Percentiles rank a stretch among this genome's conserved stretches.
Conservation (phyloP, 2,329 filamentous ascomycete genomes). For the Didymella pomorum region DNA sequence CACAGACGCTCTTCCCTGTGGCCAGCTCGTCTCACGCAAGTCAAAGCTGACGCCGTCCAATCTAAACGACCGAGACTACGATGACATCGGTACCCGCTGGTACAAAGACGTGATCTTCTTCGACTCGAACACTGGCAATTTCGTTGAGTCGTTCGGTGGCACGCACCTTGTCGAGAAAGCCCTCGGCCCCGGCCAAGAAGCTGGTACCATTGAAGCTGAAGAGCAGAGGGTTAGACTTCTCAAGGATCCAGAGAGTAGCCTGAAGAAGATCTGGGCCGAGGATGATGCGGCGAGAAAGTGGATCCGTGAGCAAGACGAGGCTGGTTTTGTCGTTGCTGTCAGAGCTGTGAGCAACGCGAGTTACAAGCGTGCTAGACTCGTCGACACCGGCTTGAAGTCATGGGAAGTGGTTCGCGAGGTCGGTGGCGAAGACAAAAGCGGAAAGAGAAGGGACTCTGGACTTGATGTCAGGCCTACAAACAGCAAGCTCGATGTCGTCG, state of each 20-base stretch:
- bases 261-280: conserved; percentile 38
- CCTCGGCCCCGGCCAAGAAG: conserved; percentile 36
- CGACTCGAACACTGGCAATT: conserved; percentile 32
- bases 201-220: conserved; percentile 47
- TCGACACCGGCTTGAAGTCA: conserved; percentile 40
- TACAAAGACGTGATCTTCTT: conserved; percentile 50
- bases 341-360: conserved; percentile 45
- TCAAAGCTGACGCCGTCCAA: conserved; percentile 39
- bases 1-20: conserved; percentile 37
- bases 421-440: conserved; percentile 35
- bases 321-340: conserved; percentile 44
- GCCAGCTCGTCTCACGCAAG: conserved; percentile 43
- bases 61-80: conserved; percentile 47
- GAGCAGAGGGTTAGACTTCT: conserved; percentile 44
- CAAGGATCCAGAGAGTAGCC: conserved; percentile 38
- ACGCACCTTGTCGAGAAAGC: conserved; percentile 42
- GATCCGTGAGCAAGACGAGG: conserved; percentile 41
- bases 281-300: conserved; percentile 36
- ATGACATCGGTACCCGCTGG: conserved; percentile 47
- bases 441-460: conserved; percentile 44
- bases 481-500: conserved; percentile 47
- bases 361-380: conserved; percentile 46
- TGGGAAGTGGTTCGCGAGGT: conserved; percentile 47
- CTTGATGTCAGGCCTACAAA: conserved; percentile 42
- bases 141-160: conserved; percentile 44